Base-by-base conservation (phyloP, 2,329 filamentous ascomycete genomes). In the Microdochium nivale region DNA sequence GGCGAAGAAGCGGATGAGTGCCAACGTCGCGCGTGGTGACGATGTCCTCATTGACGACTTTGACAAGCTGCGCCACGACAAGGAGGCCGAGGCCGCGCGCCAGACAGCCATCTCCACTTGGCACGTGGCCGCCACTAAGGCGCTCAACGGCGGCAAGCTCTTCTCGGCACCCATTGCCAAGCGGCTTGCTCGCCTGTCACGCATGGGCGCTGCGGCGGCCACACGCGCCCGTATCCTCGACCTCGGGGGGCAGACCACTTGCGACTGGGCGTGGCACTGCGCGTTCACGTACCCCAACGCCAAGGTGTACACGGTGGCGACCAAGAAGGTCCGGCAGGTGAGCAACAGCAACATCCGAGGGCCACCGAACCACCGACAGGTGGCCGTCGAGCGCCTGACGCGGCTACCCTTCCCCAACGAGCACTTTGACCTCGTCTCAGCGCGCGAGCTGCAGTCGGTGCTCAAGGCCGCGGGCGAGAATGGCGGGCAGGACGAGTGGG, bases 221-320 rank as follows among this genome's bases (percentile, higher is more conserved):
- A 30, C 46, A 14, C 78, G 83, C 24, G 72, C 83, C 3, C 77
- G 87, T 32, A 86, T 96, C 52, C 79, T 97, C 25, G 92, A 97
- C 64, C 83, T 96, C 32, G 90, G 88, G 48, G 91, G 91, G 46
- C 85, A 92, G 64, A 78, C 86, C 0, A 83, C 87, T 14, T 92
- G 90, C 64, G 90, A 95, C 68, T 99, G 94, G 94, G 92, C 88
- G 23, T 99, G 94, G 94, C 85, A 94, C 64, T 87, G 90, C 53
- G 90, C 94, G 1, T 77, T 88, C 48, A 86, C 92, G 65, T 94
- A 91, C 67, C 89, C 88, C 19, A 86, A 89, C 65, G 80, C 88
- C 52, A 90, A 89, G 65, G 82, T 96, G 51, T 95, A 91, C 72
- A 96, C 92, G 0, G 89, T 92, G 51, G 87, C 87, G 35, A 89